These are phyloP conservation scores for Coemansia interrupta DNA, from an alignment of 192 early-diverging fungal species.

Conservation along the genomic window DNA sequence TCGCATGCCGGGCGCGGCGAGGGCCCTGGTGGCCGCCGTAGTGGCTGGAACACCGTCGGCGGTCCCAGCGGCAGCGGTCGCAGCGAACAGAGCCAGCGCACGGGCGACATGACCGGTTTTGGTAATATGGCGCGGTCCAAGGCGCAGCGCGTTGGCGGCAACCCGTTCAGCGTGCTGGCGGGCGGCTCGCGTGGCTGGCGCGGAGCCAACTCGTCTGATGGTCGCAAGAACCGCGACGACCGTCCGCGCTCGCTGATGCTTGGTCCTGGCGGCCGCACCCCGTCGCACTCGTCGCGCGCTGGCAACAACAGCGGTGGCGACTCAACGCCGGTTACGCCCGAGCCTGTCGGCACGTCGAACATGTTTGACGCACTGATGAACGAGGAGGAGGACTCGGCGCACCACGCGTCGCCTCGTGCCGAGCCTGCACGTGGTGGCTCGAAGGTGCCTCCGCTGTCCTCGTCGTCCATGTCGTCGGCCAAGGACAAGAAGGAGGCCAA, in stretches of 20 bases:
- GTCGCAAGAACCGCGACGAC: constrained; percentile 39
- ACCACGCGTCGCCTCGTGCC: constrained; percentile 33
- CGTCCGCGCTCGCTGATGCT: constrained; percentile 16
- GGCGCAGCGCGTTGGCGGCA: constrained; percentile 40
- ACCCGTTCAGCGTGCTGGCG: constrained; percentile 46
- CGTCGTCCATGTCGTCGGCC: constrained; percentile 13
- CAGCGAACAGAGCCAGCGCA: constrained; percentile 53
- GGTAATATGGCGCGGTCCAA: constrained; percentile 66
- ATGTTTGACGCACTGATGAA: constrained; percentile 46
- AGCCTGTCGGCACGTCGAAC: constrained; percentile 46
- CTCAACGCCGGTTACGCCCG: constrained; percentile 48
- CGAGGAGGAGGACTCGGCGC: constrained; percentile 32
- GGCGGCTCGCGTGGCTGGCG: constrained; percentile 53
- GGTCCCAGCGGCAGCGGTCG: constrained; percentile 69
- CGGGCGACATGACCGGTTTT: constrained; percentile 72
- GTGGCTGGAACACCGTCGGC: constrained; percentile 57
- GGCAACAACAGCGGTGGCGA: constrained; percentile 30
- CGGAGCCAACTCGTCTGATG: constrained; percentile 47
- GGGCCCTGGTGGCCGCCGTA: constrained; percentile 56
- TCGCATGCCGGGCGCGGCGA: constrained; percentile 62
- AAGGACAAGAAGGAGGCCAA: constrained; percentile 19
- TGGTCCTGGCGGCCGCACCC: constrained; percentile 40
- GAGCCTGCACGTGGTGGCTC: constrained; percentile 29
- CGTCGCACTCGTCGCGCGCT: constrained; percentile 38
- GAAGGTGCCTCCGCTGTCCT: constrained; percentile 17